Percentiles rank a stretch among this genome's conserved stretches.
Evolutionary conservation across 176 grass and related monocot species (phyloP).

Genomic region (Urochloa ruziziensis): DNA sequence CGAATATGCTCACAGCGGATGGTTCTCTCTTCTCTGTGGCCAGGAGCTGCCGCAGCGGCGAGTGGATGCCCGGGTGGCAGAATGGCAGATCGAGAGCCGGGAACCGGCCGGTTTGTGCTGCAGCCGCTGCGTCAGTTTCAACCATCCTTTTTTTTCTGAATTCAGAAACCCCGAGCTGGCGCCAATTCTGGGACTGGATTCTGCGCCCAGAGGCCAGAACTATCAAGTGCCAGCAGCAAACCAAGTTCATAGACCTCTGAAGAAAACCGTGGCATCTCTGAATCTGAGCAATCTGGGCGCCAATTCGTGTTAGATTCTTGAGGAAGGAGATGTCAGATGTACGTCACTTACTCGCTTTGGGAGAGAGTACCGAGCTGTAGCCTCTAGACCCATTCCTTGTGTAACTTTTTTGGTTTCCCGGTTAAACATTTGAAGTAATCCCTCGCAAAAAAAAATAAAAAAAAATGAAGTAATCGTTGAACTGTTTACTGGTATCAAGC

Average conservation of each 20-base stretch:
- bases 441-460: too few species aligned
- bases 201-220: background rate
- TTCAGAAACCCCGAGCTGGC: background rate
- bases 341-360: too few species aligned
- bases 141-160: background rate
- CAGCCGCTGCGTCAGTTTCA: background rate
- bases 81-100: background rate
- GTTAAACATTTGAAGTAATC: too few species aligned
- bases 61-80: background rate
- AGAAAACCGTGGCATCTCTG: background rate
- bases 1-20: background rate
- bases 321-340: too few species aligned
- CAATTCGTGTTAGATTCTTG: too few species aligned
- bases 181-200: background rate
- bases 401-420: too few species aligned
- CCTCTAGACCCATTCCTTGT: too few species aligned
- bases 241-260: background rate
- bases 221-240: too few species aligned
- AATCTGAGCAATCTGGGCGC: too few species aligned
- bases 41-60: background rate
- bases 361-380: too few species aligned
- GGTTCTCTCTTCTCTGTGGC: constrained; percentile 7
- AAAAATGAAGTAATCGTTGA: too few species aligned
- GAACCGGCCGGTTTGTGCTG: background rate
- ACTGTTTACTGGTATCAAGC: too few species aligned